Base-by-base conservation (phyloP, 345 rosid species). In the Clausena lansium region DNA sequence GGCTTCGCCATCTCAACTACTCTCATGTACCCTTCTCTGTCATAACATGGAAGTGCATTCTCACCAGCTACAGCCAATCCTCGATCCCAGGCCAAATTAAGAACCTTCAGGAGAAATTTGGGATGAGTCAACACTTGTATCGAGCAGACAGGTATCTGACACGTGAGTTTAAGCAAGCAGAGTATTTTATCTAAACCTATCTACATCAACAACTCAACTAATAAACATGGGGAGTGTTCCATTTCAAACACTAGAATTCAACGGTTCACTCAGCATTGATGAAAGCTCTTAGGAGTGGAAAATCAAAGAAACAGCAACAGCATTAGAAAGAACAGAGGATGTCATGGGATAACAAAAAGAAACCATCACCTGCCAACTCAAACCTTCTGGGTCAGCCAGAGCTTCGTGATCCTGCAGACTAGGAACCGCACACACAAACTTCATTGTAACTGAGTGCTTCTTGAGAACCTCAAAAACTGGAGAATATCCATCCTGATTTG, bases 401-500 rank as follows among this genome's bases (percentile, higher is more conserved):
- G 86, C 89, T 74, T 89, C 95, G 76, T 88, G 87, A 35, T 81
- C 85, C 60, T 84, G 91, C 78, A 85, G 87, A 74, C 83, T 74
- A 50, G 86, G 81, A 30, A 94, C 99, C 4, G 88, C 80, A 86
- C 95, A 92, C 2, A 84, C 88, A 82, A 93, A 88, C 79, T 95
- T 95, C 63, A 91, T 59, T 25, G 88, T 87, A 70, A 81, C 98
- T 0, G 85, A 85, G 73, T 93, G 87, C 78, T 88, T 91, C 87
- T 91, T 93, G 84, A 95, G 85, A 41, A 86, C 88, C 74, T 92
- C 91, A 52, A 93, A 92, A 67, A 93, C 84, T 17, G 85, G 88
- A 81, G 91, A 83, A 79, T 93, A 95, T 19, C 99, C 99, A 80
- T 93, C 96, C 81, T 87, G 93, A 85, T 95, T 95, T 38, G 93